A percentile compares a stretch with the other conserved stretches of the same genome.
Conservation (phyloP, 805 yeast species). For the Cyberlindnera mississippiensis region DNA sequence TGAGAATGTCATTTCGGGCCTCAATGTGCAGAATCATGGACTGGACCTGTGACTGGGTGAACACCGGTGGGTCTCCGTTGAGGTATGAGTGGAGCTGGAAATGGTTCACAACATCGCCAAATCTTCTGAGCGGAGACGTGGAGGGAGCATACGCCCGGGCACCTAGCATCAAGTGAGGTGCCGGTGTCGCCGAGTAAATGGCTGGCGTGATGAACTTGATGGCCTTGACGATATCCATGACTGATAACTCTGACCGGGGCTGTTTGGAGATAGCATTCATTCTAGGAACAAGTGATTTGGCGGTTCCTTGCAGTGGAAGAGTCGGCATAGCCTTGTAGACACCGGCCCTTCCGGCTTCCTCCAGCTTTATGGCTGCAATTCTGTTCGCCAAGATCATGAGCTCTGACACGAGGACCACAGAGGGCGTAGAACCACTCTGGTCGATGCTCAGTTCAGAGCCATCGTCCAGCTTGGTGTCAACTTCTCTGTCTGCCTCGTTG, state of each 20-base stretch:
- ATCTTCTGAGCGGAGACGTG: slow-evolving; percentile 87
- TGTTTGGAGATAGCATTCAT: slow-evolving; percentile 22
- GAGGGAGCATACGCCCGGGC: slow-evolving; percentile 61
- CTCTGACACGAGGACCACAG: slow-evolving; percentile 72
- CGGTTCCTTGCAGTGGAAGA: slow-evolving; percentile 24
- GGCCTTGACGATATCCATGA: slow-evolving; percentile 39
- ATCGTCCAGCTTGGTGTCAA: slow-evolving; percentile 8
- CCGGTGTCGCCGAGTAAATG: slow-evolving; percentile 41
- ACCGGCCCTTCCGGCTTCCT: slow-evolving; percentile 43
- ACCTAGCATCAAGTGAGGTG: slow-evolving; percentile 61
- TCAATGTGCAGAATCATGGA: slow-evolving; percentile 41
- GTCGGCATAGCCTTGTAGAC: slow-evolving; percentile 37
- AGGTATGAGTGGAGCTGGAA: slow-evolving; percentile 60
- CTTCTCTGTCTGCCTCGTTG: slow-evolving; percentile 1
- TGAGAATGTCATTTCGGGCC: slow-evolving; percentile 39
- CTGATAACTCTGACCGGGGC: slow-evolving; percentile 12
- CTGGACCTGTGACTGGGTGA: slow-evolving; percentile 32
- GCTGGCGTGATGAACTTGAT: slow-evolving; percentile 51
- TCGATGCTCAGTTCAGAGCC: slow-evolving; percentile 18
- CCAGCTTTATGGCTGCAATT: slow-evolving; percentile 49
- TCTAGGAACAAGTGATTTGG: slow-evolving; percentile 22
- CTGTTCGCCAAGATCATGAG: slow-evolving; percentile 78
- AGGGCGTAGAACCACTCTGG: slow-evolving; percentile 34
- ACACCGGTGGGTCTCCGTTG: slow-evolving; percentile 26
- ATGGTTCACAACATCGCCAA: slow-evolving; percentile 75